phyloP scores from a whole-genome alignment of 441 rosid genomes.

The Bocquillonia castaneifolia region DNA sequence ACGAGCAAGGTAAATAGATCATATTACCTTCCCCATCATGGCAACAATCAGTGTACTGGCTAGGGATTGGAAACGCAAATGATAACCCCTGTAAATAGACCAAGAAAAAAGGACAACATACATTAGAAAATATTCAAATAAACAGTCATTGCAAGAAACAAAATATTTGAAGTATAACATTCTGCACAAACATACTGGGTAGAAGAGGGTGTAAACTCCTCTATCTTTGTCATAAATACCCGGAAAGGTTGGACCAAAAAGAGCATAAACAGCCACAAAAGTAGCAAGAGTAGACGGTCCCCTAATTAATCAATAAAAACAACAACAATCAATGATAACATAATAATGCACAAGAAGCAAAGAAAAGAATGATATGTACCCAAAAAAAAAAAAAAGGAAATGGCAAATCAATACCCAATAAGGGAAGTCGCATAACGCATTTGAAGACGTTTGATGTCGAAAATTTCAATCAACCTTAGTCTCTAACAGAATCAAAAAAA shows the following conservation, averaged over 20 bases:
- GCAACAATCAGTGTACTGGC: slow-evolving; percentile 78
- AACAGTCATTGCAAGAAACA: background rate
- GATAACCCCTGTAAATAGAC: slow-evolving; percentile 84
- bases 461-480: slow-evolving; percentile 76
- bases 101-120: slow-evolving; percentile 10
- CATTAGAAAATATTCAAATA: background rate
- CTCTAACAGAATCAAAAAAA: slow-evolving; percentile 45
- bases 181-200: slow-evolving; percentile 55
- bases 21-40: slow-evolving; percentile 71
- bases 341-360: background rate
- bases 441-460: slow-evolving; percentile 86
- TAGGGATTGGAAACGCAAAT: slow-evolving; percentile 90
- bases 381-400: background rate
- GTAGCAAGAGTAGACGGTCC: slow-evolving; percentile 86
- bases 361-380: background rate
- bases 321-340: slow-evolving; percentile 13
- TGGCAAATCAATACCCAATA: slow-evolving; percentile 57
- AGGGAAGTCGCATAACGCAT: slow-evolving; percentile 85
- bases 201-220: slow-evolving; percentile 81
- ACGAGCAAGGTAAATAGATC: no score
- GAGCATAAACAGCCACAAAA: slow-evolving; percentile 85
- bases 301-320: slow-evolving; percentile 41
- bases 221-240: slow-evolving; percentile 83
- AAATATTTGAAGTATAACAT: background rate
- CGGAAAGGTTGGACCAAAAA: slow-evolving; percentile 95